Evolutionary conservation across 106 monocot species (phyloP).

Genomic region (Narthecium ossifragum): DNA sequence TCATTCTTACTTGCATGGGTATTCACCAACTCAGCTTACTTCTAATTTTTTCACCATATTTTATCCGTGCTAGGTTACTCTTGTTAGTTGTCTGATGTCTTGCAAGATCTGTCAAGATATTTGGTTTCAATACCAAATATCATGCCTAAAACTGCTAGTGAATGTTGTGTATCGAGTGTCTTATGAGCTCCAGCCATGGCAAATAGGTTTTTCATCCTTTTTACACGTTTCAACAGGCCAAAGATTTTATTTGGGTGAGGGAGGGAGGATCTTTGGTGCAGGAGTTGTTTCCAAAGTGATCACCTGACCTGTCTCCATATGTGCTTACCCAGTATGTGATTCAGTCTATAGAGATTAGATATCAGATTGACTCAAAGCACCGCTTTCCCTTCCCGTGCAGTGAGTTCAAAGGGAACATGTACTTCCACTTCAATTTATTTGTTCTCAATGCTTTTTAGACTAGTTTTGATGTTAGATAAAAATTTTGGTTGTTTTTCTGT

Average conservation of each 20-base stretch:
- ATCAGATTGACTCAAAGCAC: not conserved
- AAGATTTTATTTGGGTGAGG: conserved; percentile 79
- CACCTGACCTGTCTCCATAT: conserved; percentile 28
- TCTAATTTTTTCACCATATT: not conserved
- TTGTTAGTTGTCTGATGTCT: not conserved
- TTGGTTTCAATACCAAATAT: too few relatives aligned
- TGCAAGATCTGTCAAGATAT: not conserved
- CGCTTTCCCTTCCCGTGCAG: not conserved
- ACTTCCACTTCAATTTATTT: not conserved
- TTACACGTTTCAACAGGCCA: conserved; percentile 30
- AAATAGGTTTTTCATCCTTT: not conserved
- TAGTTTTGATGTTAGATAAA: too few relatives aligned
- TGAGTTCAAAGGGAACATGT: not conserved
- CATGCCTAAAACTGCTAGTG: not conserved
- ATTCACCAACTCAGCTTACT: not conserved
- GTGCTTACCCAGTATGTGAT: not conserved
- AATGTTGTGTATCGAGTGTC: not conserved
- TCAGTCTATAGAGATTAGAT: not conserved
- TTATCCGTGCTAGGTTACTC: not conserved
- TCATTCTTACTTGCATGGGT: not conserved
- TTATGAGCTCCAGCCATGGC: not conserved
- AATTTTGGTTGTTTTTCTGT: too few relatives aligned
- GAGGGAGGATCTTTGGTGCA: conserved; percentile 77
- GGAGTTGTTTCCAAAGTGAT: conserved; percentile 81
- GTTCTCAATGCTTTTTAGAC: not conserved